Conservation (phyloP, 2,329 filamentous ascomycete species). For the Hypoxylon sp. region DNA sequence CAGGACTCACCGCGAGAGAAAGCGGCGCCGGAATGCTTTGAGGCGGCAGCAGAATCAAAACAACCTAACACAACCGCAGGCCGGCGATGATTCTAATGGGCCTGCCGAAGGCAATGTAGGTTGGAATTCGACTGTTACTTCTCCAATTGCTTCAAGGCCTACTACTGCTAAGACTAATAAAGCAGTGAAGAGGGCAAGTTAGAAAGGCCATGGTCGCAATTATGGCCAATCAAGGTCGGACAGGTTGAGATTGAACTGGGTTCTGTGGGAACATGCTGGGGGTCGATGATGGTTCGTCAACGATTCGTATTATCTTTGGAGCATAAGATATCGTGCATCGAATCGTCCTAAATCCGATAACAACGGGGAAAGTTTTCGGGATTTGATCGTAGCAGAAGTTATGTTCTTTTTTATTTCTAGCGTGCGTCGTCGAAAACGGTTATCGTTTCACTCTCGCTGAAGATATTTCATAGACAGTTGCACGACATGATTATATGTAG, state of each 20-base stretch:
- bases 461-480: background rate
- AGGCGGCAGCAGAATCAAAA: background rate
- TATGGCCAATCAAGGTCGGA: background rate
- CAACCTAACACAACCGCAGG: background rate
- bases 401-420: background rate
- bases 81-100: background rate
- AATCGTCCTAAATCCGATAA: background rate
- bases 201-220: background rate
- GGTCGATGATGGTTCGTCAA: background rate
- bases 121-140: conserved; percentile 2
- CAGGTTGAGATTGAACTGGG: background rate
- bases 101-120: background rate
- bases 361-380: background rate
- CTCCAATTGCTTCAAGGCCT: conserved; percentile 1
- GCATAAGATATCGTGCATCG: background rate
- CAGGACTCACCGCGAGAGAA: background rate
- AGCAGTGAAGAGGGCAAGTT: background rate
- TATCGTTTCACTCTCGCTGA: background rate
- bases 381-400: background rate
- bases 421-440: background rate
- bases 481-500: background rate
- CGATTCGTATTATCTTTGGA: background rate
- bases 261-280: background rate
- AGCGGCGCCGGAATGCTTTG: background rate
- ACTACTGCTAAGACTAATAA: conserved; percentile 5